Base-by-base conservation (phyloP, 352 stramenopile species). In the Pythium diclinum region DNA sequence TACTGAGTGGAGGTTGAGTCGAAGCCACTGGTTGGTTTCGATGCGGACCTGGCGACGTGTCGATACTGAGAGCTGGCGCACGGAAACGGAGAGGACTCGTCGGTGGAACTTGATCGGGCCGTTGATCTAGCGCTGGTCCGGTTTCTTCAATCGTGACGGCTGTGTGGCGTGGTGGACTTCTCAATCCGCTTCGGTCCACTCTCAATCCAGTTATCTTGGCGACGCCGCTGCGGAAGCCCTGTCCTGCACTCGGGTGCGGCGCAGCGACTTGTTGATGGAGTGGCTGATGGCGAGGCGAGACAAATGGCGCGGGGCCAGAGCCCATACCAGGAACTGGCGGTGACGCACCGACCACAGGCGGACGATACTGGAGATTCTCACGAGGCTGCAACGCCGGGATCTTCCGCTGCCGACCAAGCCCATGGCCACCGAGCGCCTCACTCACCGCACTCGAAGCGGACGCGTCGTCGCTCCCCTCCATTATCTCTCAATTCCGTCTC, bases 41-140 rank as follows among this genome's bases (percentile, higher is more conserved):
- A 10, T 61, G 52, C 19, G 40, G 60, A 13, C 38, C 52, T 3
- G 49, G 19, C 5, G 60, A 56, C 3, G 61, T 68, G 54, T 68
- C 61, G 44, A 68, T 52, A 16, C 55, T 57, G 17, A 68, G 53
- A n/a, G 44, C 19, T 2, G 54, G 25, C 9, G 40, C 61, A 16
- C 53, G 61, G 17, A 44, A 58, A 19, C 34, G 53, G 14, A 58
- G 54, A 40, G 38, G 52, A 28, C 13, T 44, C 14, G 9, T 44
- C 13, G 36, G 36, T 44, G 36, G 13, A 11, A 8, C 5, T 44
- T n/a, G 10, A 44, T 6, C 36, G n/a, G n/a, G n/a, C n/a, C n/a
- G n/a, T n/a, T n/a, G n/a, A n/a, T n/a, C n/a, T n/a, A n/a, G n/a
- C n/a, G n/a, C n/a, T n/a, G n/a, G n/a, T n/a, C n/a, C n/a, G 14